phyloP scores from a whole-genome alignment of 805 yeast genomes.

The Kuraishia cidri region DNA sequence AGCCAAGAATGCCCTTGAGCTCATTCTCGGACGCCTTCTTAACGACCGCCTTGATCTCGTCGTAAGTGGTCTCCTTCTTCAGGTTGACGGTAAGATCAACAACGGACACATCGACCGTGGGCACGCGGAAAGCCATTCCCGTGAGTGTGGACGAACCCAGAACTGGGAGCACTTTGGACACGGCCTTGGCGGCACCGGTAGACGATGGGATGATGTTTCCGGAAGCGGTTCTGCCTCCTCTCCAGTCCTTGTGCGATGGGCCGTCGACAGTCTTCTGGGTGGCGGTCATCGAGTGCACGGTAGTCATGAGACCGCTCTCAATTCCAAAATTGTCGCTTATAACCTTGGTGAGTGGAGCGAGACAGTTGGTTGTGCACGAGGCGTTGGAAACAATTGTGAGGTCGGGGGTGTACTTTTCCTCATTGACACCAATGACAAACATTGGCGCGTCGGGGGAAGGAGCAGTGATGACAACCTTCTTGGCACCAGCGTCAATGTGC shows the following conservation, averaged over 20 bases:
- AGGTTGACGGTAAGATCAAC: constrained; percentile 87
- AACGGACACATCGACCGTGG: constrained; percentile 89
- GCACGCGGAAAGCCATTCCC: constrained; percentile 91
- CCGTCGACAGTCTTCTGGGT: constrained; percentile 96
- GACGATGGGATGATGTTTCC: constrained; percentile 94
- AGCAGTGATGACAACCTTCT: constrained; percentile 91
- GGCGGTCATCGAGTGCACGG: constrained; percentile 93
- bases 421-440: constrained; percentile 91
- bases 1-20: constrained; percentile 77
- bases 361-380: constrained; percentile 93
- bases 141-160: constrained; percentile 90
- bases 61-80: constrained; percentile 69
- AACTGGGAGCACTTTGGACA: constrained; percentile 88
- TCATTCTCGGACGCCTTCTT: constrained; percentile 72
- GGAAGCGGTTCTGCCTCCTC: constrained; percentile 96
- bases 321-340: constrained; percentile 80
- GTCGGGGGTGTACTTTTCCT: constrained; percentile 67
- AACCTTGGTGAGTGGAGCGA: constrained; percentile 91
- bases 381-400: constrained; percentile 80
- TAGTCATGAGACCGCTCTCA: constrained; percentile 91
- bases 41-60: constrained; percentile 69
- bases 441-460: constrained; percentile 93
- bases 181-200: constrained; percentile 97
- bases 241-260: constrained; percentile 97
- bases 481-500: constrained; percentile 87